Evolutionary conservation across 2,329 filamentous ascomycete species (phyloP).

Genomic region (Amauroascus verrucosus): DNA sequence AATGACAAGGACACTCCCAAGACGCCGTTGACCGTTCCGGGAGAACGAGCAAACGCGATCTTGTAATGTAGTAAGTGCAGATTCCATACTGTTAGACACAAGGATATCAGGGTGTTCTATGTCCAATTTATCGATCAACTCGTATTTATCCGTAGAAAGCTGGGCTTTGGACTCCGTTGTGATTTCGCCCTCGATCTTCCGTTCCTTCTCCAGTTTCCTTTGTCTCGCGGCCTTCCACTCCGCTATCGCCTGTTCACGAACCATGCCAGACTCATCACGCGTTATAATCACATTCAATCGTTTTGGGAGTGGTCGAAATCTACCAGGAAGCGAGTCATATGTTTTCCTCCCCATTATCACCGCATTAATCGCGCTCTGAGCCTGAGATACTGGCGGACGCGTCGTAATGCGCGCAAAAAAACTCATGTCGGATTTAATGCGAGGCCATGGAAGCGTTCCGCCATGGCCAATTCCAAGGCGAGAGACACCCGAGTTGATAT

Average conservation of each 20-base stretch:
- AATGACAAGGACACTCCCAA: slow-evolving; percentile 69
- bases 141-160: slow-evolving; percentile 4
- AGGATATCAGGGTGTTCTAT: slow-evolving; percentile 33
- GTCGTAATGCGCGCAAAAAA: slow-evolving; percentile 91
- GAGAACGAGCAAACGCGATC: slow-evolving; percentile 14
- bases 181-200: slow-evolving; percentile 15
- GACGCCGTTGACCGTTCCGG: slow-evolving; percentile 16
- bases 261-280: slow-evolving; percentile 25
- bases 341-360: slow-evolving; percentile 98
- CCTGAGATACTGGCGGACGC: slow-evolving; percentile 32
- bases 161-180: background rate
- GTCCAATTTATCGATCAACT: slow-evolving; percentile 4
- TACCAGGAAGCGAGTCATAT: slow-evolving; percentile 76
- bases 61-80: slow-evolving; percentile 42
- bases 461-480: slow-evolving; percentile 76
- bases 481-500: slow-evolving; percentile 35
- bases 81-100: slow-evolving; percentile 49
- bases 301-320: slow-evolving; percentile 67
- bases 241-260: slow-evolving; percentile 25
- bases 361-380: slow-evolving; percentile 46
- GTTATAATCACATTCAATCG: slow-evolving; percentile 76
- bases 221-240: slow-evolving; percentile 28
- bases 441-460: slow-evolving; percentile 78
- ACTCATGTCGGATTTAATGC: slow-evolving; percentile 80
- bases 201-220: slow-evolving; percentile 22